These are phyloP conservation scores for Cyclanthera cordifolia DNA, from an alignment of 306 rosid genomes.

Conservation along the genomic window DNA sequence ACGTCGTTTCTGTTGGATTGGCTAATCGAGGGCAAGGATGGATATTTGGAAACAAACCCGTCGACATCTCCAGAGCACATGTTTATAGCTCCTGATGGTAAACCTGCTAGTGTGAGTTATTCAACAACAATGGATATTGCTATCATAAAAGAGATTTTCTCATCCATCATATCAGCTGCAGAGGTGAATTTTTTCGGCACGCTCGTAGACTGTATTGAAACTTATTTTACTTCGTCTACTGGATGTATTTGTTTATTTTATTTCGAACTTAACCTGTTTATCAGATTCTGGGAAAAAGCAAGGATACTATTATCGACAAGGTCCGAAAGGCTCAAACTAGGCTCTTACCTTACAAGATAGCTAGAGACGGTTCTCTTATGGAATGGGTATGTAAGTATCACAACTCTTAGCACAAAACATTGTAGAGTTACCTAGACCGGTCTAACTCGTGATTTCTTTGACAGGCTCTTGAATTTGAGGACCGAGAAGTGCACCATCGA, in stretches of 20 bases:
- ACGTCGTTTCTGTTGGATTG: slow-evolving; percentile 83
- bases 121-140: slow-evolving; percentile 93
- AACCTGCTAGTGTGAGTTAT: slow-evolving; percentile 91
- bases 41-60: slow-evolving; percentile 81
- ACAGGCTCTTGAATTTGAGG: slow-evolving; percentile 79
- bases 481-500: slow-evolving; percentile 71
- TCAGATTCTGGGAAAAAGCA: slow-evolving; percentile 64
- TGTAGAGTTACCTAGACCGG: slow-evolving; percentile 3
- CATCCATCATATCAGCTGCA: slow-evolving; percentile 58
- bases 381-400: slow-evolving; percentile 65
- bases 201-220: neutral
- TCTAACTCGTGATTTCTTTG: slow-evolving; percentile 9
- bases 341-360: slow-evolving; percentile 58
- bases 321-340: slow-evolving; percentile 45
- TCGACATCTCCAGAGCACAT: slow-evolving; percentile 97
- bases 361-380: slow-evolving; percentile 83
- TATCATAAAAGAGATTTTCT: slow-evolving; percentile 75
- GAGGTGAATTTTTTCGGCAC: slow-evolving; percentile 38
- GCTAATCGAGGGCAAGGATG: slow-evolving; percentile 77
- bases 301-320: slow-evolving; percentile 45
- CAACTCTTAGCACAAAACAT: neutral
- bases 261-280: neutral
- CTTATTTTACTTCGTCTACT: neutral
- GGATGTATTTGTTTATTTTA: too few species aligned
- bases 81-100: slow-evolving; percentile 72